phyloP scores from a whole-genome alignment of 805 yeast genomes.

The Kodamaea kakaduensis region DNA sequence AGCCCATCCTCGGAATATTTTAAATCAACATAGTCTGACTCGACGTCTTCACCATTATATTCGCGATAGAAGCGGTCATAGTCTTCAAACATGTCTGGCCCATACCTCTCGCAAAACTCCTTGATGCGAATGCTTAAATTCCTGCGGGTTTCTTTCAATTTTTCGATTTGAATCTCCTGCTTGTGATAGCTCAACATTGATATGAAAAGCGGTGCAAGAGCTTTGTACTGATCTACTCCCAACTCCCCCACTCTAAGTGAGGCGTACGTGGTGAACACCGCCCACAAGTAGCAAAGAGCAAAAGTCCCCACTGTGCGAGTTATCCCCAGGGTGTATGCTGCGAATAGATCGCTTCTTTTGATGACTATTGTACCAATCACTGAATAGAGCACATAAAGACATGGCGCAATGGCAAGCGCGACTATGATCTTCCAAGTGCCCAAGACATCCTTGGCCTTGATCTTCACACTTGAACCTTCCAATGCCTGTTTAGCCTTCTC shows the following conservation, averaged over 20 bases:
- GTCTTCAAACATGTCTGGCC: constrained; percentile 38
- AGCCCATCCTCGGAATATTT: neutral
- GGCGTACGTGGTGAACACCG: constrained; percentile 39
- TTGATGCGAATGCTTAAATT: constrained; percentile 27
- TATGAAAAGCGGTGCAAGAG: constrained; percentile 34
- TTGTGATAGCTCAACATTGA: constrained; percentile 28
- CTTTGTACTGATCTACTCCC: constrained; percentile 40
- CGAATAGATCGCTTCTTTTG: constrained; percentile 13
- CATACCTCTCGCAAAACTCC: constrained; percentile 34
- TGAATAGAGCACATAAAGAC: constrained; percentile 37
- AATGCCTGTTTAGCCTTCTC: constrained; percentile 37
- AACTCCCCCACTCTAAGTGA: constrained; percentile 40
- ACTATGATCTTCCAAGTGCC: constrained; percentile 43
- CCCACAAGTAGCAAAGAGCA: constrained; percentile 30
- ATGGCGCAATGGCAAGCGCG: constrained; percentile 39
- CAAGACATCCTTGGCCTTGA: constrained; percentile 39
- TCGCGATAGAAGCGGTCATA: constrained; percentile 29
- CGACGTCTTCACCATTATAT: constrained; percentile 14
- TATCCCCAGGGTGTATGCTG: constrained; percentile 7
- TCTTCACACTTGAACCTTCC: constrained; percentile 36
- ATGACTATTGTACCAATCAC: constrained; percentile 27
- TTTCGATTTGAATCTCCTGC: constrained; percentile 29
- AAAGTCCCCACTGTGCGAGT: constrained; percentile 20
- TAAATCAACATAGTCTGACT: constrained; percentile 6
- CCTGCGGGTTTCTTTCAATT: constrained; percentile 25